These are phyloP conservation scores for Torrubiellomyces zombiae DNA, from an alignment of 2,329 filamentous ascomycete species.

Conservation along the genomic window DNA sequence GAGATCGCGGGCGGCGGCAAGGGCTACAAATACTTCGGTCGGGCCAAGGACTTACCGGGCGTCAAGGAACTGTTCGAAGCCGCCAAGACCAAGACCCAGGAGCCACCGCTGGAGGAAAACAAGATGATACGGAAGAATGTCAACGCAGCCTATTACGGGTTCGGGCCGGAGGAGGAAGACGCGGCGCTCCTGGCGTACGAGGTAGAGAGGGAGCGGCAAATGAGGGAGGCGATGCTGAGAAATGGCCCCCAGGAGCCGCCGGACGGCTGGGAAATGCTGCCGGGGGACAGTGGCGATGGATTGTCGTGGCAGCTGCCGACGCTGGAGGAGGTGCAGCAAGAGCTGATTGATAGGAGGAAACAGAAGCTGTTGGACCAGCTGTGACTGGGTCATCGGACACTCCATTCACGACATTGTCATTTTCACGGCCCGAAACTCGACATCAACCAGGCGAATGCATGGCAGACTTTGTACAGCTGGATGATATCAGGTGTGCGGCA, in stretches of 20 bases:
- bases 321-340: conserved; percentile 82
- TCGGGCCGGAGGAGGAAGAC: conserved; percentile 84
- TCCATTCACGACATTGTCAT: too few relatives aligned
- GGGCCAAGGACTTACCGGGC: conserved; percentile 76
- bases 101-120: conserved; percentile 49
- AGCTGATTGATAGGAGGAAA: conserved; percentile 73
- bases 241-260: conserved; percentile 39
- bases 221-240: conserved; percentile 49
- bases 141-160: conserved; percentile 91
- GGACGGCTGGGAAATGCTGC: conserved; percentile 67
- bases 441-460: too few relatives aligned
- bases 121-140: conserved; percentile 60
- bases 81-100: conserved; percentile 38
- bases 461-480: too few relatives aligned
- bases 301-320: conserved; percentile 69
- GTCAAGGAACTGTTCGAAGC: conserved; percentile 94
- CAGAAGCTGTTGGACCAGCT: conserved; percentile 74
- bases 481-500: too few relatives aligned
- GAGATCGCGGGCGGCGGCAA: conserved; percentile 64
- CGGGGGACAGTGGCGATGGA: conserved; percentile 75
- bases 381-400: conserved; percentile 9
- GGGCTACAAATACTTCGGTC: conserved; percentile 87
- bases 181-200: conserved; percentile 68
- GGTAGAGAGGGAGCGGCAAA: conserved; percentile 66
- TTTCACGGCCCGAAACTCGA: too few relatives aligned